Conservation (phyloP, 1,139 yeast genomes). For the Suhomyces atakaporum region DNA sequence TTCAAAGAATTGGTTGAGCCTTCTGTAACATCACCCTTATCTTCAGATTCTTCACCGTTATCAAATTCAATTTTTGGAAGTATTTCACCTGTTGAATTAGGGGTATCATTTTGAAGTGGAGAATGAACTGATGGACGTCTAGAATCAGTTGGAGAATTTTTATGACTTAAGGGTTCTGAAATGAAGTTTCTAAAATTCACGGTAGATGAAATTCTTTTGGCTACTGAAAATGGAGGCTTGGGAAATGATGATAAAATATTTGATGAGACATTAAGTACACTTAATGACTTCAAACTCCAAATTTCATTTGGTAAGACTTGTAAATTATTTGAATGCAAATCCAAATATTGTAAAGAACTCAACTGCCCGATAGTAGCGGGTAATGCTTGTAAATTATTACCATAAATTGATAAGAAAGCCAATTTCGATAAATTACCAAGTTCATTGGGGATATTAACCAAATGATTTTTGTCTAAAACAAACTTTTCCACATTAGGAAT, state of each 20-base stretch:
- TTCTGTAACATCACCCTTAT: slow-evolving; percentile 6
- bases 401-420: slow-evolving; percentile 66
- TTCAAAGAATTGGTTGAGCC: slow-evolving; percentile 13
- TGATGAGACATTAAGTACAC: slow-evolving; percentile 73
- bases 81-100: slow-evolving; percentile 2
- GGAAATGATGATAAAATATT: slow-evolving; percentile 73
- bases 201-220: slow-evolving; percentile 38
- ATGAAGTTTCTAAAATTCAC: slow-evolving; percentile 24
- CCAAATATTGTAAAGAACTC: slow-evolving; percentile 64
- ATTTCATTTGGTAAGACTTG: slow-evolving; percentile 67
- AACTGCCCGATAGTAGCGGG: slow-evolving; percentile 70
- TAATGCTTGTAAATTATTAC: slow-evolving; percentile 73
- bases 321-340: slow-evolving; percentile 84
- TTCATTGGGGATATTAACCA: slow-evolving; percentile 73
- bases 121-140: slow-evolving; percentile 16
- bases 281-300: slow-evolving; percentile 63
- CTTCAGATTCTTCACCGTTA: slow-evolving; percentile 7
- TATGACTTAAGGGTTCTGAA: slow-evolving; percentile 9
- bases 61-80: slow-evolving; percentile 3
- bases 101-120: slow-evolving; percentile 8
- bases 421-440: slow-evolving; percentile 61
- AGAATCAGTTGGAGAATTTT: slow-evolving; percentile 11
- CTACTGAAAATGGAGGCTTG: slow-evolving; percentile 47
- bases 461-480: slow-evolving; percentile 78
- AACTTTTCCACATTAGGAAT: slow-evolving; percentile 73